Conservation (phyloP, 805 yeast species). For the Sugiyamaella valdiviana region DNA sequence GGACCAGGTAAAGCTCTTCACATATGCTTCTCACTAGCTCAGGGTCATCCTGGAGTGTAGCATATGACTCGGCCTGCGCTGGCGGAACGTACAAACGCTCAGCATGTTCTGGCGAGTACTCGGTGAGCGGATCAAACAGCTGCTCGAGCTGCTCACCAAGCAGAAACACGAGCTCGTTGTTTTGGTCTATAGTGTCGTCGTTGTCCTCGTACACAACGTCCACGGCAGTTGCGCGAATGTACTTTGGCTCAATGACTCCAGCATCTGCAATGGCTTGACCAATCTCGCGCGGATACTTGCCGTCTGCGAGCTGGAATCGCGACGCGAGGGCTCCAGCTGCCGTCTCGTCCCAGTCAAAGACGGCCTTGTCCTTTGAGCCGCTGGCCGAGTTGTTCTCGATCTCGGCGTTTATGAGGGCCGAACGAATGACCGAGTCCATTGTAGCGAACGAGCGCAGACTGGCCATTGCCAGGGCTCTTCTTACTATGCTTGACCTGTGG, state of each 20-base stretch:
- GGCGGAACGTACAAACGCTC: conserved; percentile 68
- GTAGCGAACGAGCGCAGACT: conserved; percentile 60
- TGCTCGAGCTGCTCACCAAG: conserved; percentile 85
- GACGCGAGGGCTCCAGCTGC: conserved; percentile 78
- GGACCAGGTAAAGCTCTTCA: conserved; percentile 62
- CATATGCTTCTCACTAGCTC: conserved; percentile 47
- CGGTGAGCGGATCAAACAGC: conserved; percentile 81
- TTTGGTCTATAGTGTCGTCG: conserved; percentile 49
- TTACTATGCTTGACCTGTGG: conserved; percentile 50
- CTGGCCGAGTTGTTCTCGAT: neutral
- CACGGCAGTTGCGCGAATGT: conserved; percentile 47
- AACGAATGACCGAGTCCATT: conserved; percentile 36
- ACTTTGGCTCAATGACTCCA: conserved; percentile 51
- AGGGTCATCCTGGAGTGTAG: conserved; percentile 27
- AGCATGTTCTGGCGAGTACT: conserved; percentile 86
- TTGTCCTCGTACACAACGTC: conserved; percentile 70
- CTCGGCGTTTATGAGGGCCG: conserved; percentile 3
- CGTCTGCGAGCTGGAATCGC: conserved; percentile 48
- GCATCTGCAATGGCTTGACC: conserved; percentile 51
- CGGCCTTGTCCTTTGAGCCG: neutral
- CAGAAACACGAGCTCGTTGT: conserved; percentile 67
- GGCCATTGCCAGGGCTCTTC: conserved; percentile 72
- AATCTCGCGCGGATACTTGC: conserved; percentile 47
- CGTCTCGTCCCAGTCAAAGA: conserved; percentile 66
- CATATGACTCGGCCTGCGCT: conserved; percentile 14